These are phyloP conservation scores for Stephania yunnanensis DNA, from an alignment of 164 flowering plant species.

Conservation along the genomic window DNA sequence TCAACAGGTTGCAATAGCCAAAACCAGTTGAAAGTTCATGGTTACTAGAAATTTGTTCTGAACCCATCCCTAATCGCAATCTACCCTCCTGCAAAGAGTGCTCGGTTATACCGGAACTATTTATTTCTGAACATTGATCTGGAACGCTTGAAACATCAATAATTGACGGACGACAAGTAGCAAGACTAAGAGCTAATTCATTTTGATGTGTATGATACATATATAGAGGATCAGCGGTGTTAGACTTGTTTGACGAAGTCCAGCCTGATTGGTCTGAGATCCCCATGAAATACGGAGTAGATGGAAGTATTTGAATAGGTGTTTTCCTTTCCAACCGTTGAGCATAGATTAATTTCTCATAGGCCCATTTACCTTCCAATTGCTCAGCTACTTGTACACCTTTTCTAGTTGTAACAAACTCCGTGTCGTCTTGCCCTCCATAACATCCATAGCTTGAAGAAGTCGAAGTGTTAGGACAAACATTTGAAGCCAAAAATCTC, in stretches of 20 bases:
- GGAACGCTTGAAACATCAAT: slow-evolving; percentile 20
- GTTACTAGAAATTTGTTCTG: slow-evolving; percentile 41
- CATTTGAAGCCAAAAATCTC: slow-evolving; percentile 21
- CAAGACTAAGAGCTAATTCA: slow-evolving; percentile 68
- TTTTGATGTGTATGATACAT: slow-evolving; percentile 31
- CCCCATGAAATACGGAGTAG: slow-evolving; percentile 21
- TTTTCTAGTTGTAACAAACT: slow-evolving; percentile 8
- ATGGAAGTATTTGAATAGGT: slow-evolving; percentile 17
- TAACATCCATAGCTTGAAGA: slow-evolving; percentile 23
- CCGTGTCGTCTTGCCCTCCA: slow-evolving; percentile 16
- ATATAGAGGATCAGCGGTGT: slow-evolving; percentile 21
- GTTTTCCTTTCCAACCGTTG: slow-evolving; percentile 21
- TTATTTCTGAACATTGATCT: slow-evolving; percentile 49
- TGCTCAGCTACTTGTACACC: slow-evolving; percentile 11
- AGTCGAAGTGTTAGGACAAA: slow-evolving; percentile 24
- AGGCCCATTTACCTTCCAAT: slow-evolving; percentile 28
- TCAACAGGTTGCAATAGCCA: slow-evolving; percentile 23
- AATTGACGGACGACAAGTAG: slow-evolving; percentile 39
- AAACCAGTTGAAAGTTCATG: slow-evolving; percentile 31
- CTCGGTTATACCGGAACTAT: slow-evolving; percentile 27
- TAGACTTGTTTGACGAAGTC: slow-evolving; percentile 25
- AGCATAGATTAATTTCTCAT: slow-evolving; percentile 14
- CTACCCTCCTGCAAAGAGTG: slow-evolving; percentile 21
- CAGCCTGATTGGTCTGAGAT: slow-evolving; percentile 25
- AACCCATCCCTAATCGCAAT: slow-evolving; percentile 21